phyloP scores from a whole-genome alignment of 2,329 filamentous ascomycete genomes.

The Zalaria obscura region DNA sequence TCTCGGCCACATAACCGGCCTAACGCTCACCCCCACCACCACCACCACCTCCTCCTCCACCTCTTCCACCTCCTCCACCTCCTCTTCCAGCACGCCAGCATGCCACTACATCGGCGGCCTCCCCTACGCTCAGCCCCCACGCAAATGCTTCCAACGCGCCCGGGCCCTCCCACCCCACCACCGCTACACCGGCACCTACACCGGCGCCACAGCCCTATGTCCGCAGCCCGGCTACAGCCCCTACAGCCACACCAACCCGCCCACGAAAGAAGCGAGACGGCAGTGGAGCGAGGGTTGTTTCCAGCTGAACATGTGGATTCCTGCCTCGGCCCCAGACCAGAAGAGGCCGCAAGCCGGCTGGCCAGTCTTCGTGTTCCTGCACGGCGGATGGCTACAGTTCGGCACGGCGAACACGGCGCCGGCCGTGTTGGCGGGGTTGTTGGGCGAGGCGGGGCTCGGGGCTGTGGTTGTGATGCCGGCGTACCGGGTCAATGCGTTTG shows the following conservation, averaged over 20 bases:
- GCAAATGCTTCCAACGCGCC: slow-evolving; percentile 33
- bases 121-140: slow-evolving; percentile 39
- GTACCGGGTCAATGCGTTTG: slow-evolving; percentile 42
- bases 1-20: slow-evolving; percentile 36
- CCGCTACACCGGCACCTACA: slow-evolving; percentile 36
- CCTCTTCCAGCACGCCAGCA: slow-evolving; percentile 14
- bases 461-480: slow-evolving; percentile 41
- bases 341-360: slow-evolving; percentile 23
- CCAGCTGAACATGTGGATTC: slow-evolving; percentile 42
- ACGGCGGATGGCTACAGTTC: slow-evolving; percentile 43
- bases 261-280: slow-evolving; percentile 4
- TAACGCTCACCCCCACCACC: slow-evolving; percentile 24
- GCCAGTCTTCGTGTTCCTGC: slow-evolving; percentile 45
- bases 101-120: slow-evolving; percentile 41
- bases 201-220: slow-evolving; percentile 28
- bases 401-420: slow-evolving; percentile 32
- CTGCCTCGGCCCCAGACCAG: slow-evolving; percentile 24
- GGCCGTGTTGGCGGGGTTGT: slow-evolving; percentile 28
- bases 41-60: slow-evolving; percentile 31
- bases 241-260: slow-evolving; percentile 2
- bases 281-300: slow-evolving; percentile 39
- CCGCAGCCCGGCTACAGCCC: slow-evolving; percentile 30
- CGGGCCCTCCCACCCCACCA: slow-evolving; percentile 32
- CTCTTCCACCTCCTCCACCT: slow-evolving; percentile 6
- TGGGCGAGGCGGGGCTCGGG: slow-evolving; percentile 34